A percentile compares a stretch with the other conserved stretches of the same genome.
These are phyloP conservation scores for Thelephora ganbajun DNA, from an alignment of 768 basidiomycete genomes.

Conservation along the genomic window DNA sequence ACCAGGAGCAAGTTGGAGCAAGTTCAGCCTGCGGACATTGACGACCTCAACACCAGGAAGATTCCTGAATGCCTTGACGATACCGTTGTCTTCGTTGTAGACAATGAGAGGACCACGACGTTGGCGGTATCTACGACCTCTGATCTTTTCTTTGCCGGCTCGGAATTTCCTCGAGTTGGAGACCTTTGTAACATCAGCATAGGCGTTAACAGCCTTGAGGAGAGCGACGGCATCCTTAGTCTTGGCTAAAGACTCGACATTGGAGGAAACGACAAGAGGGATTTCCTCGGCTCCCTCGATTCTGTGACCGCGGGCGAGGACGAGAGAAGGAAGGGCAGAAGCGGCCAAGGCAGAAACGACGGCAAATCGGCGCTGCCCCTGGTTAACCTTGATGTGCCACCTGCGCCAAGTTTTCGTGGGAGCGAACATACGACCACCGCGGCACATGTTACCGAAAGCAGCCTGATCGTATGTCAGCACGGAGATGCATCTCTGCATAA, in stretches of 20 bases:
- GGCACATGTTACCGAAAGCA: slow-evolving; percentile 99
- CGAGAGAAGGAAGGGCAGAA: slow-evolving; percentile 93
- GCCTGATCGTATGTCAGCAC: slow-evolving; percentile 34
- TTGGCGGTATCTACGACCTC: slow-evolving; percentile 93
- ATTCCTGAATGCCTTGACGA: slow-evolving; percentile 98
- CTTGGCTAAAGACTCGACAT: slow-evolving; percentile 81
- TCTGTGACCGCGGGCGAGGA: slow-evolving; percentile 97
- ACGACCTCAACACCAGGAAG: slow-evolving; percentile 95
- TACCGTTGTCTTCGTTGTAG: slow-evolving; percentile 94
- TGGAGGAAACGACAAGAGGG: slow-evolving; percentile 76
- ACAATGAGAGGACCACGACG: slow-evolving; percentile 95
- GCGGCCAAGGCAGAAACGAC: slow-evolving; percentile 96
- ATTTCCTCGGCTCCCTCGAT: slow-evolving; percentile 96
- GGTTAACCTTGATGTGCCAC: slow-evolving; percentile 99
- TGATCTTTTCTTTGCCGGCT: slow-evolving; percentile 94
- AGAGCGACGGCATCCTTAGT: slow-evolving; percentile 94
- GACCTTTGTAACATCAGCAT: slow-evolving; percentile 90
- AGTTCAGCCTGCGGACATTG: slow-evolving; percentile 87
- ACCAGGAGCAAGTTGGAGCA: slow-evolving; percentile 98
- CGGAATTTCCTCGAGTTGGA: slow-evolving; percentile 95
- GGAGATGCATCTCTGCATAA: background rate
- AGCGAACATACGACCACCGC: slow-evolving; percentile 99
- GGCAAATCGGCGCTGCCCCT: slow-evolving; percentile 97
- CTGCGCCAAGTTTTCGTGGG: slow-evolving; percentile 99
- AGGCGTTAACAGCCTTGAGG: slow-evolving; percentile 80